phyloP scores from a whole-genome alignment of 2,329 filamentous ascomycete genomes.

The Fonsecaea multimorphosa region DNA sequence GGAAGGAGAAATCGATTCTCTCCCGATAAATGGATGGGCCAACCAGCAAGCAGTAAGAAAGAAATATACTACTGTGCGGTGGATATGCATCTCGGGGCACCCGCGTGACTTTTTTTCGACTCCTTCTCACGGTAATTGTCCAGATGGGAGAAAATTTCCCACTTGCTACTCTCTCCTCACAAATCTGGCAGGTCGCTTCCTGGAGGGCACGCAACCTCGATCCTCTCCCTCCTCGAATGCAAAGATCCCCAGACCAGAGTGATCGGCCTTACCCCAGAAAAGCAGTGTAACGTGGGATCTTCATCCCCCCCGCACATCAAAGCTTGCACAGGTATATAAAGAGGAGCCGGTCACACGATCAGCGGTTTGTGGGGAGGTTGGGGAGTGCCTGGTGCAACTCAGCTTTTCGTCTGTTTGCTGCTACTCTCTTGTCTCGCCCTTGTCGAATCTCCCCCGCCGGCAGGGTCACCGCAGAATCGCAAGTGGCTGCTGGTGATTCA shows the following conservation, averaged over 20 bases:
- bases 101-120: neutral
- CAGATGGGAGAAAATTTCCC: slow-evolving; percentile 1
- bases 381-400: neutral
- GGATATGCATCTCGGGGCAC: neutral
- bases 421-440: too few relatives aligned
- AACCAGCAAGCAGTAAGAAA: too few relatives aligned
- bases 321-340: slow-evolving; percentile 18
- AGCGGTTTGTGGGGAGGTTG: slow-evolving; percentile 6
- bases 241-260: slow-evolving; percentile 11
- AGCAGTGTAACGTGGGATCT: slow-evolving; percentile 13
- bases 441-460: too few relatives aligned
- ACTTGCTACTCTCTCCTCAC: slow-evolving; percentile 20
- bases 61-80: neutral
- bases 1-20: neutral
- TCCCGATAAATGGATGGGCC: too few relatives aligned
- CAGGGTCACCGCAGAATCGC: neutral
- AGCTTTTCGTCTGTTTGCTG: neutral
- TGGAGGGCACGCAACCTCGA: neutral
- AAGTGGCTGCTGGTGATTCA: neutral
- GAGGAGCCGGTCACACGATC: slow-evolving; percentile 13
- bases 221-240: neutral
- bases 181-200: slow-evolving; percentile 11
- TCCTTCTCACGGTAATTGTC: slow-evolving; percentile 11
- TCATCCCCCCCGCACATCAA: neutral
- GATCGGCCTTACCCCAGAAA: slow-evolving; percentile 13